Evolutionary conservation across 2,329 filamentous ascomycete species (phyloP).

Genomic region (Pseudogymnoascus sp.): DNA sequence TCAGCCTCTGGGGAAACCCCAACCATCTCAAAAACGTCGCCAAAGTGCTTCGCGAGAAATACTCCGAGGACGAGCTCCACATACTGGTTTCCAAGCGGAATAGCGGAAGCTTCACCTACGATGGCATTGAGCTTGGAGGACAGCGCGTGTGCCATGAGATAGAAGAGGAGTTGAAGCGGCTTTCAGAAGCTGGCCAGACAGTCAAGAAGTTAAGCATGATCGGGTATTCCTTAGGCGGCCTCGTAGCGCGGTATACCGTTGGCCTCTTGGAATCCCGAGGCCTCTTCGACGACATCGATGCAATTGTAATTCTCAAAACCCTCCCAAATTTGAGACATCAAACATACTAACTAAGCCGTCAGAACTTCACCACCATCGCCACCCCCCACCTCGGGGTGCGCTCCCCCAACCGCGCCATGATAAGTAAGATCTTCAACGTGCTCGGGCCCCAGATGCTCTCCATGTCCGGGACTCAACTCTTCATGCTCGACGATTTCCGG

Average conservation of each 20-base stretch:
- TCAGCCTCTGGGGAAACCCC: constrained; percentile 71
- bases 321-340: not conserved
- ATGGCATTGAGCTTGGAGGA: constrained; percentile 59
- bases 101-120: constrained; percentile 62
- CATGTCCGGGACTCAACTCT: constrained; percentile 77
- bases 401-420: constrained; percentile 57
- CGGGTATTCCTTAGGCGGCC: constrained; percentile 82
- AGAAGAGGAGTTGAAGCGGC: constrained; percentile 50
- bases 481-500: constrained; percentile 77
- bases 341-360: constrained; percentile 1
- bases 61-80: constrained; percentile 56
- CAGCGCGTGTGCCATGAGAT: constrained; percentile 61
- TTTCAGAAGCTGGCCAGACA: constrained; percentile 54
- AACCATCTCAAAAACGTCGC: constrained; percentile 62
- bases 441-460: constrained; percentile 74
- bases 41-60: constrained; percentile 51
- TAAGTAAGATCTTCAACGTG: constrained; percentile 69
- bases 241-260: constrained; percentile 79
- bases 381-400: constrained; percentile 74
- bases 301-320: constrained; percentile 47
- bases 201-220: constrained; percentile 78
- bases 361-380: constrained; percentile 92
- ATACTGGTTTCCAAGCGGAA: constrained; percentile 67
- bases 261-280: constrained; percentile 77
- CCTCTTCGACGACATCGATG: constrained; percentile 68